phyloP scores from a whole-genome alignment of 805 yeast genomes.

The Spathaspora arborariae region DNA sequence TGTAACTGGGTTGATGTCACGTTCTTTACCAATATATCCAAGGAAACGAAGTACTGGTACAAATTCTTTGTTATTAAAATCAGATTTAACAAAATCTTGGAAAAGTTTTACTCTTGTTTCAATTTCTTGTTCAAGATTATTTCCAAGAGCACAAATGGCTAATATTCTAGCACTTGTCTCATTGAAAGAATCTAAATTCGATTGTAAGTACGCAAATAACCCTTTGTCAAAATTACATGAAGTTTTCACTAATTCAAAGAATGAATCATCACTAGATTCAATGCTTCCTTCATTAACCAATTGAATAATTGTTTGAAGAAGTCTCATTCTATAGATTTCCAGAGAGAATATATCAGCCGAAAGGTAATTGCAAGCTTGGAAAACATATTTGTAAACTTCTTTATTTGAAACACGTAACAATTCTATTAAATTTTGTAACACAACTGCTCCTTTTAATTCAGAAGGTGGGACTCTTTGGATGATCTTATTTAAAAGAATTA shows the following conservation, averaged over 20 bases:
- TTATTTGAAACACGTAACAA: constrained; percentile 6
- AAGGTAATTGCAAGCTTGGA: constrained; percentile 4
- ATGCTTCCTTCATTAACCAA: constrained; percentile 8
- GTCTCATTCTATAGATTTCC: constrained; percentile 2
- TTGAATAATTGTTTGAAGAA: constrained; percentile 5
- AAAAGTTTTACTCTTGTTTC: constrained; percentile 27
- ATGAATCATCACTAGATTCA: constrained; percentile 8
- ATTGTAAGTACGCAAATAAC: constrained; percentile 7
- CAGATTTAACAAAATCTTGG: constrained; percentile 12
- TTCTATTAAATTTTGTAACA: constrained; percentile 6
- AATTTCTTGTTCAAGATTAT: constrained; percentile 17
- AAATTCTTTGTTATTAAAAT: constrained; percentile 13
- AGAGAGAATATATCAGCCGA: not conserved
- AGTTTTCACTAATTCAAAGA: constrained; percentile 8
- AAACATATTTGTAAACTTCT: constrained; percentile 5
- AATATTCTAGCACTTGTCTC: constrained; percentile 27
- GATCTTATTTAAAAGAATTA: constrained; percentile 14
- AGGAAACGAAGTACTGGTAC: constrained; percentile 41
- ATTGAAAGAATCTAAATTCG: constrained; percentile 14
- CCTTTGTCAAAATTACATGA: constrained; percentile 2
- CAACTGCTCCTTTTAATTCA: not conserved
- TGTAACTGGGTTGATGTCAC: constrained; percentile 29
- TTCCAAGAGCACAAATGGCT: constrained; percentile 24
- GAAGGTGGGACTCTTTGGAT: constrained; percentile 1
- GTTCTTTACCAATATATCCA: constrained; percentile 36